Base-by-base conservation (phyloP, 129 eudicot species). In the Flaveria robusta region DNA sequence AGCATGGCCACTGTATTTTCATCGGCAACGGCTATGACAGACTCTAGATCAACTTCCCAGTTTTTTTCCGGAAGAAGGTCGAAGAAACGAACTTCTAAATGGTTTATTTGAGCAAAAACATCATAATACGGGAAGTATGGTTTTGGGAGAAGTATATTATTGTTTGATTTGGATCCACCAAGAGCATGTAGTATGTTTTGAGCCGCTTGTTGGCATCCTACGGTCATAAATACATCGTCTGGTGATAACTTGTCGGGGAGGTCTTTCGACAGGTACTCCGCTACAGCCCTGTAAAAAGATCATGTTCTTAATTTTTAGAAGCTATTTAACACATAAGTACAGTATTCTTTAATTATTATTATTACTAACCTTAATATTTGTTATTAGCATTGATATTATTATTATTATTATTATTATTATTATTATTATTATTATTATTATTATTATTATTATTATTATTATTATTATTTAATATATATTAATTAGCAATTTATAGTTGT, bases 1-100 rank as follows among this genome's bases (percentile, higher is more conserved):
- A 88, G 87, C 79, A 91, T 82, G 14, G 89, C 97, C 42, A 86
- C 93, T 46, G 97, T 91, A 47, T 91, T 88, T 51, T 86, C 89
- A 88, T 91, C 89, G 15, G 93, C 85, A 3, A 91, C 59, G 22
- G 83, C 77, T 84, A 88, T 85, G 60, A 91, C 88, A 4, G 81
- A 77, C 70, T 76, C 84, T 63, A 88, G 83, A 84, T 91, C 86
- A 27, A 86, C 88, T 58, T 91, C 97, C 96, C 97, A 91, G 52
- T 75, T 83, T 39, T 74, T 84, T 7, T 86, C 93, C 3, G 89
- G 88, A 37, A 84, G 75, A 49, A 91, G 93, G 79, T 91, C 84
- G 70, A 64, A 91, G 76, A 86, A 85, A 4, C 93, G 85, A 20
- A 62, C 83, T 82, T 91, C 86, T 54, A 90, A 76, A 60, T 68